Evolutionary conservation across 768 basidiomycete species (phyloP).

Genomic region (Boletus coccyginus): DNA sequence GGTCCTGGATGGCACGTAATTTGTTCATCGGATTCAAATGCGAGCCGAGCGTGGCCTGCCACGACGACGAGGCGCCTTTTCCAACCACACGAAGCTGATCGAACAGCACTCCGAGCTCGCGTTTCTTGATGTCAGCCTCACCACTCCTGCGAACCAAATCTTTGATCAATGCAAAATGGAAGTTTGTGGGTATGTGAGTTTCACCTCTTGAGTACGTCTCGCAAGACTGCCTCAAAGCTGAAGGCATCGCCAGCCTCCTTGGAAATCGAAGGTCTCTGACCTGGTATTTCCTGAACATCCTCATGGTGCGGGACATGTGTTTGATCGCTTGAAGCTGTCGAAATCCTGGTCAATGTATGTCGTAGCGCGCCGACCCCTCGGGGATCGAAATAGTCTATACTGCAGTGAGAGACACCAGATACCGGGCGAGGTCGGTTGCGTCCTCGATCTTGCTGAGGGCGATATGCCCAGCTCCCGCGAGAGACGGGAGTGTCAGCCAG

Average conservation of each 20-base stretch:
- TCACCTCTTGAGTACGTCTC: slow-evolving; percentile 24
- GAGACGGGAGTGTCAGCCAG: slow-evolving; percentile 1
- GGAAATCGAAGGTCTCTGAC: background rate
- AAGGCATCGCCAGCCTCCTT: slow-evolving; percentile 26
- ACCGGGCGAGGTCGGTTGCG: background rate
- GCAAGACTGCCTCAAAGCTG: slow-evolving; percentile 30
- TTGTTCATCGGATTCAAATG: slow-evolving; percentile 52
- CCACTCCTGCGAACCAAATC: slow-evolving; percentile 36
- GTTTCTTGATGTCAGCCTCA: slow-evolving; percentile 46
- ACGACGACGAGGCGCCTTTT: slow-evolving; percentile 51
- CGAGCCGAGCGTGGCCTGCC: slow-evolving; percentile 62
- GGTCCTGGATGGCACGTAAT: slow-evolving; percentile 39
- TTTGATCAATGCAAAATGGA: background rate
- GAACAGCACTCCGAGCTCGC: slow-evolving; percentile 63
- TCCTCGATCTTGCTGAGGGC: background rate
- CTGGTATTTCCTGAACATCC: background rate
- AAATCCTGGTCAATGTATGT: slow-evolving; percentile 14
- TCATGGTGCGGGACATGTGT: background rate
- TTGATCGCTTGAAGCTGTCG: slow-evolving; percentile 9
- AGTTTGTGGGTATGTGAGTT: background rate
- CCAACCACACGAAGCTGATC: slow-evolving; percentile 58
- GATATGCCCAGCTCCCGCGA: background rate
- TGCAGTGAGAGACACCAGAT: slow-evolving; percentile 33
- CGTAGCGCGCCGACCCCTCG: slow-evolving; percentile 37
- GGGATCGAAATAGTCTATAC: slow-evolving; percentile 54